phyloP scores from a whole-genome alignment of 257 asterid genomes.

The Eustoma russellianum region DNA sequence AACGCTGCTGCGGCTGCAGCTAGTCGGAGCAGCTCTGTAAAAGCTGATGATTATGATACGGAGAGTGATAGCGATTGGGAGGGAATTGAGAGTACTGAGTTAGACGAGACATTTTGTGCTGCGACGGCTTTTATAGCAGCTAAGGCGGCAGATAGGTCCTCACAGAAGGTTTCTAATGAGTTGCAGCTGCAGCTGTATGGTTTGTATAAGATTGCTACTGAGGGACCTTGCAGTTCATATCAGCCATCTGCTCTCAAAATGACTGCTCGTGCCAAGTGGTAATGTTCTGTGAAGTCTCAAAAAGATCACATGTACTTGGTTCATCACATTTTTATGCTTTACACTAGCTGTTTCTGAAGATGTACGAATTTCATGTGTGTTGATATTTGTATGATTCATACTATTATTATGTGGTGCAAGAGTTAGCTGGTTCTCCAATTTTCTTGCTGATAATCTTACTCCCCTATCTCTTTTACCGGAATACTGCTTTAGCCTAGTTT shows the following conservation, averaged over 20 bases:
- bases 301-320: no score
- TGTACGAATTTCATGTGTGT: no score
- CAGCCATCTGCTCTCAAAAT: conserved; percentile 92
- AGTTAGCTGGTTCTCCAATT: no score
- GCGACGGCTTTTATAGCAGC: conserved; percentile 96
- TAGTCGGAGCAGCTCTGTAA: conserved; percentile 3
- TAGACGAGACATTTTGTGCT: conserved; percentile 91
- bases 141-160: conserved; percentile 65
- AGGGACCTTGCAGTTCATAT: conserved; percentile 77
- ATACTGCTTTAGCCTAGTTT: no score
- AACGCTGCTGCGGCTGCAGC: neutral
- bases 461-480: no score
- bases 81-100: conserved; percentile 94
- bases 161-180: conserved; percentile 63
- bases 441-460: no score
- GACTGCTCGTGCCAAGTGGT: conserved; percentile 99
- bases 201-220: conserved; percentile 88
- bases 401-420: no score
- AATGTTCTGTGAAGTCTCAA: conserved; percentile 1
- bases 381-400: no score
- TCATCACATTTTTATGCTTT: no score
- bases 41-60: conserved; percentile 13
- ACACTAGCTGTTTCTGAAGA: no score
- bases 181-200: conserved; percentile 90
- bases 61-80: conserved; percentile 92